Evolutionary conservation across 1,139 yeast genomes (phyloP).

Genomic region (Yamadazyma conglobata): DNA sequence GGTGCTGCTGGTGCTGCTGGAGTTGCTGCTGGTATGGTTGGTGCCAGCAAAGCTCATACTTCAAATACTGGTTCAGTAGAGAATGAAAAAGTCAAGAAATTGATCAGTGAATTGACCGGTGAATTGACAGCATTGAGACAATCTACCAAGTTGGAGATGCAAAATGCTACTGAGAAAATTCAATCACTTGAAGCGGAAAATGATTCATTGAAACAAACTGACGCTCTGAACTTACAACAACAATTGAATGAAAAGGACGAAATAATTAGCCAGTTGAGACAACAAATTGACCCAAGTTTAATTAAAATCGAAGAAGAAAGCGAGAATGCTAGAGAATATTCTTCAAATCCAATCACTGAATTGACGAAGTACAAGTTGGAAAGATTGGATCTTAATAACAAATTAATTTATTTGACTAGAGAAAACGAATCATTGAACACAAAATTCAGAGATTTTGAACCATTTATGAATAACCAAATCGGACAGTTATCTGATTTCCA

Average conservation of each 20-base stretch:
- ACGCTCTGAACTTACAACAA: constrained; percentile 18
- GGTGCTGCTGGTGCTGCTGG: background rate
- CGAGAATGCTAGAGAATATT: constrained; percentile 16
- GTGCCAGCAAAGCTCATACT: background rate
- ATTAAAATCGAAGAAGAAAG: constrained; percentile 24
- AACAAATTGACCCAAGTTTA: constrained; percentile 30
- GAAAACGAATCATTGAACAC: constrained; percentile 43
- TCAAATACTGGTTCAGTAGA: constrained; percentile 10
- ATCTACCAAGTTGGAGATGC: constrained; percentile 50
- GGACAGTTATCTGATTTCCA: constrained; percentile 53
- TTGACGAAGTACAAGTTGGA: constrained; percentile 39
- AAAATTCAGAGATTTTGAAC: constrained; percentile 46
- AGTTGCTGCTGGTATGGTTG: background rate
- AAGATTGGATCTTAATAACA: constrained; percentile 44
- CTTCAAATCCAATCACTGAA: constrained; percentile 27
- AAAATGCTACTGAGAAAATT: constrained; percentile 51
- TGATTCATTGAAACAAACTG: constrained; percentile 19
- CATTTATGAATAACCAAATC: constrained; percentile 54
- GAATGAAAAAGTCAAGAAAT: constrained; percentile 28
- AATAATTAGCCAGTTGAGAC: constrained; percentile 34
- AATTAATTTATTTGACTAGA: constrained; percentile 41
- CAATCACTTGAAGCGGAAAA: constrained; percentile 46
- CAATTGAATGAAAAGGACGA: constrained; percentile 33
- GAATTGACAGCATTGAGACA: constrained; percentile 46
- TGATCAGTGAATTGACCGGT: constrained; percentile 41